Base-by-base conservation (phyloP, 371 early-diverging fungal species). In the Actinomortierella ambigua region DNA sequence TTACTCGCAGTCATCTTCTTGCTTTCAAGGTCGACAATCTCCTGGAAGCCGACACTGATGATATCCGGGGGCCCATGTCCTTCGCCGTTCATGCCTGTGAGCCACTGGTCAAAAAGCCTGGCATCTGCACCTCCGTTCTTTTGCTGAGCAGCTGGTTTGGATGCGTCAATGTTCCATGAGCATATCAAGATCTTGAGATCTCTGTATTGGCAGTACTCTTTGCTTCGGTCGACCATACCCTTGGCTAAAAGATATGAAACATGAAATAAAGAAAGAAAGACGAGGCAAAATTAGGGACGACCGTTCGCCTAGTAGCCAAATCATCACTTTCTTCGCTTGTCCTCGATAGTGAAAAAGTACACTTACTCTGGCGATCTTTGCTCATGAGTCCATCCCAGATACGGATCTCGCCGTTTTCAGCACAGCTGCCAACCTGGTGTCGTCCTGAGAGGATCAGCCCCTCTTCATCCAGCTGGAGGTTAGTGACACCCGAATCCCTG, bases 31-130 rank as follows among this genome's bases (percentile, higher is more conserved):
- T 94, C 91, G 2, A 95, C 89, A 56, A 93, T 85, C 70, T 96
- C 96, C 77, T 96, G 96, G 59, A 95, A 90, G 6, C 93, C 93
- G 34, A 95, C 81, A 3, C 90, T 90, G 69, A 93, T 88, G 28
- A 96, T 85, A 64, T 92, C 90, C 2, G 96, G 93, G 24, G 80
- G 80, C 34, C 34, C 34, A 11, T 34, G 11, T n/a, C 82, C 75
- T 55, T 80, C 73, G 11, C 66, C 63, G 11, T 71, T 66, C 73
- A 71, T 81, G 41, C 80, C 71, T 1, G 79, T 73, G 8, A 90
- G 62, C 88, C 88, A 89, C 3, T 65, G 55, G 34, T 69, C 57
- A 27, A 85, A 70, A 48, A 85, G 75, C 15, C 67, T 78, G 61
- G 42, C 60, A 52, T 62, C 81, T 50, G 65, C 75, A 46, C 65